Base-by-base conservation (phyloP, 78 protist species). In the Acrasis kona region DNA sequence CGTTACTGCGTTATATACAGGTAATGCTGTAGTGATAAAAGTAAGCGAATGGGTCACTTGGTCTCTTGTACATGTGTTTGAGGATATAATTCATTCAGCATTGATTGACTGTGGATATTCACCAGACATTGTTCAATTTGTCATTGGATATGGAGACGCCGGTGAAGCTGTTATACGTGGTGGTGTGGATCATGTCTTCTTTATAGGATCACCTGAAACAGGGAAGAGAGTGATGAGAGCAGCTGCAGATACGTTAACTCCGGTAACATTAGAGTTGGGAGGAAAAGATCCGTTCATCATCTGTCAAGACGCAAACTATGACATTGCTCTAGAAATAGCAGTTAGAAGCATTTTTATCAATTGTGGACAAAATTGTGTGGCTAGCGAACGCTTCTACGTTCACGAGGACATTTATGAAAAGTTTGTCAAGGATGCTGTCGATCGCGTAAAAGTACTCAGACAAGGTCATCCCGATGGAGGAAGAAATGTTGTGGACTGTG, bases 281-380 rank as follows among this genome's bases (percentile, higher is more conserved):
- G 97, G 97, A 61, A 93, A 93, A 86, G 78, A 88, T 2, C 97
- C 97, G 29, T 42, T 80, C 40, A 81, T 94, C 42, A 64, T 94
- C 36, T 83, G 73, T 65, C 87, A 87, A 37, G 93, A 87, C 78
- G 85, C 84, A 27, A 88, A 94, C 66, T 2, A 91, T 0, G 93
- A 85, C n/a, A 39, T 31, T 39, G 89, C 92, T 39, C 76, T 89
- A 61, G 68, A 35, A 65, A 65, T 39, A 35, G 74, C 67, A 10
- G 3, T 8, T 38, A 9, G 31, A 3, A 92, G 79, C 9, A 1
- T 82, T 41, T 91, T 81, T 41, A 57, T 82, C 78, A 91, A 87
- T 76, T 57, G 67, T 37, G 88, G 90, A 12, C 92, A 88, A 39
- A 69, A 69, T n/a, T 91, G 92, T 78, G 36, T 76, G 38, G 95